Evolutionary conservation across 768 basidiomycete genomes (phyloP).

Genomic region (Mycena metata): DNA sequence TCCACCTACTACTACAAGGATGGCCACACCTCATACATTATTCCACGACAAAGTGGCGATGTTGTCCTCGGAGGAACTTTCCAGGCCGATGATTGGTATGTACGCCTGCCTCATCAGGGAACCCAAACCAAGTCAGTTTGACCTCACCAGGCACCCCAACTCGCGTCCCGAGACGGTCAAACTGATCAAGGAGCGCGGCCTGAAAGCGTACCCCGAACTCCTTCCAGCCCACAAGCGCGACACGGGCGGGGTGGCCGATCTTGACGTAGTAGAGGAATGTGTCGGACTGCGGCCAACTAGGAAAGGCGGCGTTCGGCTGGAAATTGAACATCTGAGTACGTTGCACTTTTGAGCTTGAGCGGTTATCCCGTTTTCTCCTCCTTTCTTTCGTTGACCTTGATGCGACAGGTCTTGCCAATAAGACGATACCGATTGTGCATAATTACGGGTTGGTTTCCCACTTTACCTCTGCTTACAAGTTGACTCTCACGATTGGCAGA

Average conservation of each 20-base stretch:
- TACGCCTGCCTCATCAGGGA: too few species aligned
- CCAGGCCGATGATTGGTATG: constrained; percentile 33
- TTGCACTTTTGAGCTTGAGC: too few species aligned
- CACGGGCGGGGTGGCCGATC: constrained; percentile 13
- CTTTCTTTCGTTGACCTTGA: too few species aligned
- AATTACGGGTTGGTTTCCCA: constrained; percentile 20
- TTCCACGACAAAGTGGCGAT: constrained; percentile 37
- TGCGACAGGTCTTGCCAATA: not conserved
- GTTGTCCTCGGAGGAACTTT: constrained; percentile 35
- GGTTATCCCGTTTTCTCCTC: too few species aligned
- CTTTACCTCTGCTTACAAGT: too few species aligned
- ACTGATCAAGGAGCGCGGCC: constrained; percentile 31
- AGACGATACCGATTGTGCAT: constrained; percentile 14
- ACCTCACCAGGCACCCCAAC: constrained; percentile 29
- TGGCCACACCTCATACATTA: constrained; percentile 28
- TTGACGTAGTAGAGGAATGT: constrained; percentile 35
- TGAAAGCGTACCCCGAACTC: constrained; percentile 29
- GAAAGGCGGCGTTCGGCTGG: constrained; percentile 29
- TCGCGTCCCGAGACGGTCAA: constrained; percentile 34
- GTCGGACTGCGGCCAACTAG: constrained; percentile 32
- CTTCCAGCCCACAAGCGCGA: constrained; percentile 27
- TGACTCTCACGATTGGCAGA: too few species aligned
- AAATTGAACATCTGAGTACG: constrained; percentile 8
- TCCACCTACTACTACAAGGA: constrained; percentile 12
- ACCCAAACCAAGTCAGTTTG: too few species aligned